These are phyloP conservation scores for Metahyphopichia silvanorum DNA, from an alignment of 805 yeast species.

Conservation along the genomic window DNA sequence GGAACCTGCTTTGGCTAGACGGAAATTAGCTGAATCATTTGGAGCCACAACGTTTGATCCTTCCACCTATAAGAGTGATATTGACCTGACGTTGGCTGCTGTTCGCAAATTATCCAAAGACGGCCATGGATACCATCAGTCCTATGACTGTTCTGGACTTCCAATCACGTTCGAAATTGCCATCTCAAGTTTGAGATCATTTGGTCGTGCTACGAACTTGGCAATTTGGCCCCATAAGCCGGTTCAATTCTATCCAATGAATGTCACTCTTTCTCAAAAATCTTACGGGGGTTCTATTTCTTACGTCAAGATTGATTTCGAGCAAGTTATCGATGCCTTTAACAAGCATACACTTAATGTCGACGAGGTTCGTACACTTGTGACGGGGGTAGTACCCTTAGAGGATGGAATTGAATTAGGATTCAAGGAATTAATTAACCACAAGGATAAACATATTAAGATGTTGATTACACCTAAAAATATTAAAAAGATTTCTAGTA, in stretches of 20 bases:
- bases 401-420: constrained; percentile 55
- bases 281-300: constrained; percentile 59
- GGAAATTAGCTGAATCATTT: constrained; percentile 51
- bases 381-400: constrained; percentile 51
- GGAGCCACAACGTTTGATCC: constrained; percentile 55
- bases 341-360: constrained; percentile 43
- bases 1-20: constrained; percentile 55
- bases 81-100: too few species aligned
- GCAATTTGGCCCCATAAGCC: constrained; percentile 63
- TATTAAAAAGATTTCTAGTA: too few species aligned
- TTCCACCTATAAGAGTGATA: constrained; percentile 22
- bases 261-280: constrained; percentile 53
- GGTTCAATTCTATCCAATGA: constrained; percentile 51
- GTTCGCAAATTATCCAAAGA: constrained; percentile 37
- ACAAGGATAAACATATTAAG: constrained; percentile 56
- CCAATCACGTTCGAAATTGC: constrained; percentile 52
- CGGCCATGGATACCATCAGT: constrained; percentile 44
- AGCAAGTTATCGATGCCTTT: constrained; percentile 52
- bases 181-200: constrained; percentile 45
- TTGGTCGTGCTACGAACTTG: constrained; percentile 60
- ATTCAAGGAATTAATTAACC: constrained; percentile 44
- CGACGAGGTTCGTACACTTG: constrained; percentile 43
- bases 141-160: constrained; percentile 56
- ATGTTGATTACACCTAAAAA: constrained; percentile 52
- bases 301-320: constrained; percentile 54